A percentile compares a stretch with the other conserved stretches of the same genome.
Conservation (phyloP, 2,329 filamentous ascomycete species). For the Esteya vermicola region DNA sequence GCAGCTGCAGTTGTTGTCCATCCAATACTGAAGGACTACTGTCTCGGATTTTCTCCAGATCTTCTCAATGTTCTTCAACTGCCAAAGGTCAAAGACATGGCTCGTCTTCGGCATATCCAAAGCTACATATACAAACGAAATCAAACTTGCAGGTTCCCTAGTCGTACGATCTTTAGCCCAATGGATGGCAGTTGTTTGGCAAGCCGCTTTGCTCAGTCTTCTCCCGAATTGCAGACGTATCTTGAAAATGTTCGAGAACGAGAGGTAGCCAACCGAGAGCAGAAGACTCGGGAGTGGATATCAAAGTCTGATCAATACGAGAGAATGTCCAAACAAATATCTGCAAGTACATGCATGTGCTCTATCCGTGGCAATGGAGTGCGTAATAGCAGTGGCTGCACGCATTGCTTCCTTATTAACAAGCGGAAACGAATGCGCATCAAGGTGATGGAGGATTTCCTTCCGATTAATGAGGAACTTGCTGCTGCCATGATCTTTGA, state of each 20-base stretch:
- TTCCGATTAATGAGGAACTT: conserved; percentile 18
- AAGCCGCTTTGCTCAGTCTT: conserved; percentile 26
- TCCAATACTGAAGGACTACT: conserved; percentile 34
- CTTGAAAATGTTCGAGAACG: conserved; percentile 14
- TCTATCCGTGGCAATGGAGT: conserved; percentile 11
- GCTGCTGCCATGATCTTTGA: conserved; percentile 26
- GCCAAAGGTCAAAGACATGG: conserved; percentile 29
- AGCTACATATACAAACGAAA: conserved; percentile 28
- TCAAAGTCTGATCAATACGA: conserved; percentile 20
- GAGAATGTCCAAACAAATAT: conserved; percentile 16
- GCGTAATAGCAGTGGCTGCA: conserved; percentile 16
- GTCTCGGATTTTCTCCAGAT: conserved; percentile 33
- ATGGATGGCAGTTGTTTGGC: conserved; percentile 29
- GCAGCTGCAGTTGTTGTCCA: too few species aligned
- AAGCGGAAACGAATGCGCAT: conserved; percentile 20
- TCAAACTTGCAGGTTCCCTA: conserved; percentile 7
- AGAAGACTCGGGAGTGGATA: conserved; percentile 21
- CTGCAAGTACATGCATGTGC: conserved; percentile 18
- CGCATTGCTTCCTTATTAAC: conserved; percentile 19
- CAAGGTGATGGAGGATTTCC: conserved; percentile 22
- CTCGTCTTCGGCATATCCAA: conserved; percentile 33
- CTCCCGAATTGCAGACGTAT: conserved; percentile 10
- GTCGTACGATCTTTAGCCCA: conserved; percentile 31
- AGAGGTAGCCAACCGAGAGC: conserved; percentile 7
- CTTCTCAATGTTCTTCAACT: conserved; percentile 42